Evolutionary conservation across 306 rosid species (phyloP).

Genomic region (Rosa persica): DNA sequence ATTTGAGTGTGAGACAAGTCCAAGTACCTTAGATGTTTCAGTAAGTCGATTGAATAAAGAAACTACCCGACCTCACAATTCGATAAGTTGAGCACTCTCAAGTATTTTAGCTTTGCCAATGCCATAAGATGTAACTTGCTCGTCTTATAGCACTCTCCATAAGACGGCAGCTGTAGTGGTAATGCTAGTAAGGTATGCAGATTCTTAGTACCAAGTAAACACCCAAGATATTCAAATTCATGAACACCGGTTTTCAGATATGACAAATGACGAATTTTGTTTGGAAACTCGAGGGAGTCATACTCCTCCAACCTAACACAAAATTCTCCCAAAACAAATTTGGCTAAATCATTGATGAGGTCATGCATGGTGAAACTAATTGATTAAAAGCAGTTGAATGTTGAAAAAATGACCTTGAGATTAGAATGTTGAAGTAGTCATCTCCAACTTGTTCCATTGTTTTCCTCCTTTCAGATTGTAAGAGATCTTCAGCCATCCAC

Average conservation of each 20-base stretch:
- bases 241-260: neutral
- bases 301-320: neutral
- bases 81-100: neutral
- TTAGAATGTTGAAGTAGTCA: no score
- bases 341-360: slow-evolving; percentile 6
- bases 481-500: slow-evolving; percentile 44
- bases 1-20: slow-evolving; percentile 17
- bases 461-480: neutral
- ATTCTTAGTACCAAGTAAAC: no score
- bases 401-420: no score
- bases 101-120: neutral
- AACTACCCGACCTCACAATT: neutral
- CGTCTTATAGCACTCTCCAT: no score
- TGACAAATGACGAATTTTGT: slow-evolving; percentile 13
- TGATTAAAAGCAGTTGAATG: no score
- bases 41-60: neutral
- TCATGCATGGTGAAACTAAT: no score
- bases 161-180: no score
- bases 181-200: no score
- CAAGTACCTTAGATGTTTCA: slow-evolving; percentile 18
- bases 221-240: no score
- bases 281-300: no score
- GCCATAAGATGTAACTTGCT: no score
- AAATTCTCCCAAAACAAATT: slow-evolving; percentile 6
- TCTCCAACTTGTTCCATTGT: neutral